Evolutionary conservation across 2,329 filamentous ascomycete species (phyloP).

Genomic region (Chaetothyriales sp.): DNA sequence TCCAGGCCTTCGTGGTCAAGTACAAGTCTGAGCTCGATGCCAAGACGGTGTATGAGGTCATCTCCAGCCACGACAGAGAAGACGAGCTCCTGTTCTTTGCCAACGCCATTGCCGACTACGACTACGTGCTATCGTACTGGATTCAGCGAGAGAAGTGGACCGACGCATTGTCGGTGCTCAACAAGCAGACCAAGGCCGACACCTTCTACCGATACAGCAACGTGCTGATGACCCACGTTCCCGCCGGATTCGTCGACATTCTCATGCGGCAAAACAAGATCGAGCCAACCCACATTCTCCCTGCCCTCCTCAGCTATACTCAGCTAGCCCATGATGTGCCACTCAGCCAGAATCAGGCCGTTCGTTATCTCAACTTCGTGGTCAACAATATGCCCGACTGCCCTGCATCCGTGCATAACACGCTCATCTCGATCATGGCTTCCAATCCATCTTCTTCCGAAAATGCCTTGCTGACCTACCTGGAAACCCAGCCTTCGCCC

Average conservation of each 20-base stretch:
- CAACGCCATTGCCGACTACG: conserved; percentile 75
- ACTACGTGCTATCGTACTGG: conserved; percentile 94
- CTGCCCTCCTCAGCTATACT: conserved; percentile 87
- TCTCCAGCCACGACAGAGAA: conserved; percentile 88
- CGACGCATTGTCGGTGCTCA: conserved; percentile 74
- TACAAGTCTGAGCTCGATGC: conserved; percentile 79
- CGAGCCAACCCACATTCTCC: conserved; percentile 76
- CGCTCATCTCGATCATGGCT: conserved; percentile 88
- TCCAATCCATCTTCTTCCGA: conserved; percentile 74
- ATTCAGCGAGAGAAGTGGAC: conserved; percentile 86
- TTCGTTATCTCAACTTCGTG: conserved; percentile 84
- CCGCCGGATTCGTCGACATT: conserved; percentile 81
- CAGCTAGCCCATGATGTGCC: conserved; percentile 53
- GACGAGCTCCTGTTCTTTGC: conserved; percentile 87
- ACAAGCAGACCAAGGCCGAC: conserved; percentile 81
- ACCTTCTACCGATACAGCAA: conserved; percentile 96
- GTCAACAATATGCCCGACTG: conserved; percentile 69
- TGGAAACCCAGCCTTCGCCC: conserved; percentile 76
- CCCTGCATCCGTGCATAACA: conserved; percentile 87
- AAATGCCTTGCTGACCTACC: conserved; percentile 69
- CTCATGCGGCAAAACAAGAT: conserved; percentile 82
- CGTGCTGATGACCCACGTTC: conserved; percentile 83
- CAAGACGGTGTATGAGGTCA: conserved; percentile 88
- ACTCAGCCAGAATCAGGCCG: conserved; percentile 69
- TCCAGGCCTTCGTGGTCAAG: conserved; percentile 71